These are phyloP conservation scores for Boletus sp. DNA, from an alignment of 1,284 basidiomycete genomes.

Conservation along the genomic window DNA sequence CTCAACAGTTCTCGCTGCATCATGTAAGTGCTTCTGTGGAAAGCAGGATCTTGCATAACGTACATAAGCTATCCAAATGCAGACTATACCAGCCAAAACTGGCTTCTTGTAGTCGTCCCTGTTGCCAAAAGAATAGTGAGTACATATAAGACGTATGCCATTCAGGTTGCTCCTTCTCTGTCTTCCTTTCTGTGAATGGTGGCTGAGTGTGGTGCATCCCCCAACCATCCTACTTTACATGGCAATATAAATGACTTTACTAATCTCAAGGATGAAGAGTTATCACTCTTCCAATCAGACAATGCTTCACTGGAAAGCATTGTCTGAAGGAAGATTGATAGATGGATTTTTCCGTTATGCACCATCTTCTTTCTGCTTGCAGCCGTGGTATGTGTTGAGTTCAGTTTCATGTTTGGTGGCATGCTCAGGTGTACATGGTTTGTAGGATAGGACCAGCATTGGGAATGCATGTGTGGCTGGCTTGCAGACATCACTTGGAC, in stretches of 20 bases:
- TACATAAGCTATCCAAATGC: not conserved
- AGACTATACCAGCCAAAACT: not conserved
- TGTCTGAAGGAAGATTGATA: slow-evolving; percentile 55
- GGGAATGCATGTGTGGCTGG: slow-evolving; percentile 65
- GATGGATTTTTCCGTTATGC: slow-evolving; percentile 52
- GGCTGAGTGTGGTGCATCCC: not conserved
- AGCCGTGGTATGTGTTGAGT: slow-evolving; percentile 45
- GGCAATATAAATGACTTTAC: not conserved
- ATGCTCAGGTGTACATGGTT: not conserved
- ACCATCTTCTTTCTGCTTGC: slow-evolving; percentile 54
- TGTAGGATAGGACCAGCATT: slow-evolving; percentile 49
- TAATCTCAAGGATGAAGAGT: slow-evolving; percentile 14
- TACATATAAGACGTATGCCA: not conserved
- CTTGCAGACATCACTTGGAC: slow-evolving; percentile 52
- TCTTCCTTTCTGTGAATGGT: not conserved
- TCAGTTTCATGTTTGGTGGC: not conserved
- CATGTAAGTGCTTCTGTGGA: not conserved
- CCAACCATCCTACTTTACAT: not conserved
- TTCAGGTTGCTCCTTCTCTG: not conserved
- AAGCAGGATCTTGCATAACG: not conserved
- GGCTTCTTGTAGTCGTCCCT: not conserved
- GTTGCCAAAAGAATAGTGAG: not conserved
- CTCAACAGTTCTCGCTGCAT: not conserved
- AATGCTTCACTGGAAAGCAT: slow-evolving; percentile 32
- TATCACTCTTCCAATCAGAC: slow-evolving; percentile 15